Evolutionary conservation across 2,329 filamentous ascomycete species (phyloP).

Genomic region (Stagonosporopsis cucurbitacearum): DNA sequence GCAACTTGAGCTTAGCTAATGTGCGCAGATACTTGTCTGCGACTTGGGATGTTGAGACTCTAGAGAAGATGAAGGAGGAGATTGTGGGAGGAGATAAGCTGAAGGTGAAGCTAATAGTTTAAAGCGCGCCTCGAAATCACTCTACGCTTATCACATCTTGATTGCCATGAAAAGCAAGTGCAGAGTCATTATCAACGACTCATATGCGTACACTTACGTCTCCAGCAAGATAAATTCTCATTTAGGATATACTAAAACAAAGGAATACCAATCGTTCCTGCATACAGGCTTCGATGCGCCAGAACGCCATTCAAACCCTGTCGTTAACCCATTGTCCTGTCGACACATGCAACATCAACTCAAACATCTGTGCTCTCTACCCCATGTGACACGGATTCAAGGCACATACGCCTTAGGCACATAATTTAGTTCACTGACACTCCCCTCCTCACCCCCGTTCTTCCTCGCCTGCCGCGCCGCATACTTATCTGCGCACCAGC

Average conservation of each 20-base stretch:
- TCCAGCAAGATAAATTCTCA: too few relatives aligned
- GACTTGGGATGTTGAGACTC: slow-evolving; percentile 36
- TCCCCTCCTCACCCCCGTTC: slow-evolving; percentile 25
- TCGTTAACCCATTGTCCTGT: neutral
- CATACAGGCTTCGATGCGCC: slow-evolving; percentile 11
- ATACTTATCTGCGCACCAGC: slow-evolving; percentile 49
- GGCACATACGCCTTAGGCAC: slow-evolving; percentile 17
- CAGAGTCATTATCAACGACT: too few relatives aligned
- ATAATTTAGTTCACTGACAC: slow-evolving; percentile 14
- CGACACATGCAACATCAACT: neutral
- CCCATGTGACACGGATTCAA: neutral
- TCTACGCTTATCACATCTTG: too few relatives aligned
- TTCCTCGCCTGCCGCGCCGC: slow-evolving; percentile 41
- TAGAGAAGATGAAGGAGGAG: slow-evolving; percentile 28
- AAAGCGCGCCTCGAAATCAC: neutral
- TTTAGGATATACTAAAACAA: neutral
- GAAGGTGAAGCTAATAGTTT: slow-evolving; percentile 28
- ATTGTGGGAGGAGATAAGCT: slow-evolving; percentile 34
- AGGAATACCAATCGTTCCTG: neutral
- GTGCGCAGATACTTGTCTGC: slow-evolving; percentile 21
- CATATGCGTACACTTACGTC: too few relatives aligned
- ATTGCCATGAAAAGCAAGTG: too few relatives aligned
- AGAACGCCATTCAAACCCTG: slow-evolving; percentile 1
- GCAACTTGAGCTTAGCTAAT: neutral
- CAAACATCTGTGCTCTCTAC: neutral